A percentile compares a stretch with the other conserved stretches of the same genome.
Evolutionary conservation across 345 rosid genomes (phyloP).

Genomic region (Toxicodendron radicans): DNA sequence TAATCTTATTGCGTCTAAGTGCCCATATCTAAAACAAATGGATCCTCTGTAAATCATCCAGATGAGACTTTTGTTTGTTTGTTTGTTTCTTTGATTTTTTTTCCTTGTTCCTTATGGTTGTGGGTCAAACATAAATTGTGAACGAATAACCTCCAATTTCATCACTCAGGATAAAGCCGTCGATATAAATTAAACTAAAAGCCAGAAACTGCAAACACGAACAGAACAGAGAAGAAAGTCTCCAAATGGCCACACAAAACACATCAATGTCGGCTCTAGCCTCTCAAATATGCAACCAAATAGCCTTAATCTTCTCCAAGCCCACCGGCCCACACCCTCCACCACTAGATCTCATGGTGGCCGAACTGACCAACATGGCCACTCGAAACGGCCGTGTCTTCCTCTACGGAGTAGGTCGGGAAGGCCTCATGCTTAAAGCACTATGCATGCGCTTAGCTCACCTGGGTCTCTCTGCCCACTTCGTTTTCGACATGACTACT

Average conservation of each 20-base stretch:
- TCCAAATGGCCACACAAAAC: conserved; percentile 15
- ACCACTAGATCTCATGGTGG: conserved; percentile 50
- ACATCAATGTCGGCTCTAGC: conserved; percentile 38
- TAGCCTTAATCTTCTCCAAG: conserved; percentile 63
- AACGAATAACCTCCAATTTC: too few species aligned
- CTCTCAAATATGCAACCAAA: conserved; percentile 55
- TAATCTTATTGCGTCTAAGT: too few species aligned
- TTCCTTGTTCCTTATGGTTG: too few species aligned
- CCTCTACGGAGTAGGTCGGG: conserved; percentile 89
- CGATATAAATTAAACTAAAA: not conserved
- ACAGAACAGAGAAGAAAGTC: not conserved
- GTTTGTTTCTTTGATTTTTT: not conserved
- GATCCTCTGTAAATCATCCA: too few species aligned
- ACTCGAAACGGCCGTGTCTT: conserved; percentile 48
- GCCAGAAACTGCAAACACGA: not conserved
- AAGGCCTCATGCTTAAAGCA: conserved; percentile 84
- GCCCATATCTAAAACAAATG: too few species aligned
- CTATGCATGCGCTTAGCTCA: conserved; percentile 85
- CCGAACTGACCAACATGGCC: conserved; percentile 47
- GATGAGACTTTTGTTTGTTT: not conserved
- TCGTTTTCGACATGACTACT: conserved; percentile 81
- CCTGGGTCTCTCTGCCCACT: conserved; percentile 73
- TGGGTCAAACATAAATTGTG: too few species aligned
- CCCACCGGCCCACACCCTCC: conserved; percentile 48
- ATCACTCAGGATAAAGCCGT: not conserved